These are phyloP conservation scores for Naganishia sp. DNA, from an alignment of 1,284 basidiomycete species.

Conservation along the genomic window DNA sequence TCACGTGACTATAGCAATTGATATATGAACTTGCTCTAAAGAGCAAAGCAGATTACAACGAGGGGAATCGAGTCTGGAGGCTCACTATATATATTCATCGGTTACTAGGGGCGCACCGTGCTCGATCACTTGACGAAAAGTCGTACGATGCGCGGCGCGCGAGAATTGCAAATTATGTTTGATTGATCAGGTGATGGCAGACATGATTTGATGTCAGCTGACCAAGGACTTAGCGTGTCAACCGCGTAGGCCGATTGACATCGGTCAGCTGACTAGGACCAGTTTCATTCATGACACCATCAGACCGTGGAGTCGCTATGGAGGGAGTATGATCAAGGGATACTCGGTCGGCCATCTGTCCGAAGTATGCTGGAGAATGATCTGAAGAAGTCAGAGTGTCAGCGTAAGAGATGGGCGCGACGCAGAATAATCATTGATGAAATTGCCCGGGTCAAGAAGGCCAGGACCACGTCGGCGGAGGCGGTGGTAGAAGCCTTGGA, in stretches of 20 bases:
- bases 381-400: constrained; percentile 2
- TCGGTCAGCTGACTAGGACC: background rate
- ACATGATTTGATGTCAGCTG: constrained; percentile 8
- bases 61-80: too few relatives aligned
- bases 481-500: background rate
- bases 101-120: too few relatives aligned
- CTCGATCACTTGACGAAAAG: background rate
- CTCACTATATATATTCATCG: too few relatives aligned
- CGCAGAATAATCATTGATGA: constrained; percentile 1
- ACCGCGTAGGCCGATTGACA: background rate
- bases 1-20: too few relatives aligned
- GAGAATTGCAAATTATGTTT: constrained; percentile 1
- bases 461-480: background rate
- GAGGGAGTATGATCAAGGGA: constrained; percentile 10
- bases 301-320: background rate
- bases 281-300: background rate
- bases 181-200: background rate
- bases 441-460: background rate
- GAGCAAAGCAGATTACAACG: too few relatives aligned
- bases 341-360: background rate
- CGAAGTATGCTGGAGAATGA: background rate
- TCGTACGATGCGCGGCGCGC: background rate
- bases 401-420: constrained; percentile 8
- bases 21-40: too few relatives aligned
- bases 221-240: background rate